A percentile compares a stretch with the other conserved stretches of the same genome.
These are phyloP conservation scores for Cardiospermum halicacabum DNA, from an alignment of 345 rosid species.

Conservation along the genomic window DNA sequence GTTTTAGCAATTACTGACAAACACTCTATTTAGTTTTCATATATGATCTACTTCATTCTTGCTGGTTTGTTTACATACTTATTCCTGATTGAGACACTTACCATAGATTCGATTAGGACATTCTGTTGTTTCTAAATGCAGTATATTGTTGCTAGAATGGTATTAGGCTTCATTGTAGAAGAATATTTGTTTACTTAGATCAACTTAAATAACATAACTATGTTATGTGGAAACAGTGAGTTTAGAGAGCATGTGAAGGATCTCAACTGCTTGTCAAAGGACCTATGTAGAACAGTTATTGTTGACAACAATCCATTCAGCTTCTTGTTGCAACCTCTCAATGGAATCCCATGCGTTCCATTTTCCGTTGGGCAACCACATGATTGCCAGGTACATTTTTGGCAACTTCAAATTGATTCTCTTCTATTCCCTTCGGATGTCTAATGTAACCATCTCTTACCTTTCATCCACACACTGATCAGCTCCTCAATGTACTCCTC, in stretches of 20 bases:
- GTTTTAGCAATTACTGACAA: not conserved
- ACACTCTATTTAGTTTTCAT: not conserved
- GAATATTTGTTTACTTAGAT: not conserved
- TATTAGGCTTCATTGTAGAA: not conserved
- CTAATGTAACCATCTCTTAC: too few relatives aligned
- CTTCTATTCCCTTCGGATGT: too few relatives aligned
- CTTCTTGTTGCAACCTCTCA: constrained; percentile 85
- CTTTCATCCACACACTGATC: constrained; percentile 10
- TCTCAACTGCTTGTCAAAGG: constrained; percentile 67
- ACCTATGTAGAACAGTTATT: constrained; percentile 71
- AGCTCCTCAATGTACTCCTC: constrained; percentile 91
- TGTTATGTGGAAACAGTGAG: constrained; percentile 41
- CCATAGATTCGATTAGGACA: not conserved
- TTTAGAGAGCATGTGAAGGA: constrained; percentile 92
- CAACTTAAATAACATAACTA: not conserved
- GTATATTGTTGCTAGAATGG: not conserved
- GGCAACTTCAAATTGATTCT: not conserved
- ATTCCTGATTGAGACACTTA: not conserved
- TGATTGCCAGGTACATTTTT: constrained; percentile 60
- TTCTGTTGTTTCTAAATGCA: not conserved
- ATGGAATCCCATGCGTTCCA: constrained; percentile 95
- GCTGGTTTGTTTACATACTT: not conserved
- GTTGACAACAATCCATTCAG: constrained; percentile 98
- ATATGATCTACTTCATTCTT: not conserved
- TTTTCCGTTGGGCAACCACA: constrained; percentile 78